Evolutionary conservation across 75 land plant genomes (phyloP), one percentile per base, ranked within the genome.

Genomic region (Pinus taeda): DNA sequence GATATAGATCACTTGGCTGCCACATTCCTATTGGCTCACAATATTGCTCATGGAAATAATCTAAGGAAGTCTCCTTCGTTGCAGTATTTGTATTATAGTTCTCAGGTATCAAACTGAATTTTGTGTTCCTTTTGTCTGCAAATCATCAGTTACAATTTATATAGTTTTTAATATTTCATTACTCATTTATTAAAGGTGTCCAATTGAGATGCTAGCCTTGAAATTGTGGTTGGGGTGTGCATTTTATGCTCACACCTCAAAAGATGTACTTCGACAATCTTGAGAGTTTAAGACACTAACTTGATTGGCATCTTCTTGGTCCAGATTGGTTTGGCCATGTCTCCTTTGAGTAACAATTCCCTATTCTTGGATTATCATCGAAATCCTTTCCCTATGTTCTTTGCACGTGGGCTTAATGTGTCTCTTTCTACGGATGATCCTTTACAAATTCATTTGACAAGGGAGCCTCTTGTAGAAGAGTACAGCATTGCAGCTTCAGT

Each of bases 401-500:
- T 87, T 78, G 72, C 89, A 21, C 83, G 89, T 29, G 89, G 89
- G 18, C 88, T 87, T 37, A 87, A 87, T 78, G 89, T 87, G 11
- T 87, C 84, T 3, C 81, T 87, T 17, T 87, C 89, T 45, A 87
- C 89, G 9, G 89, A 87, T 70, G 89, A 87, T 57, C 89, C 89
- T 6, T 82, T 87, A 24, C 89, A 87, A 75, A 87, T 87, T n/a
- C 88, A 87, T 60, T 79, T 87, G 13, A 87, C 89, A 33, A 87
- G 81, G 59, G 89, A 87, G 59, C 88, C 89, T 65, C 81, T 87
- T 18, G 87, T 87, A 24, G 89, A 87, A 59, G 89, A 87, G 61
- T 87, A 87, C 64, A 81, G 89, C 64, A 76, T 87, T 78, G 89
- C 89, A 57, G 89, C 89, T 36, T 87, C 85, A 83, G 88, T 86